Conservation (phyloP, 495 filamentous ascomycete genomes). For the Aspergillus sclerotiicarbonarius region DNA sequence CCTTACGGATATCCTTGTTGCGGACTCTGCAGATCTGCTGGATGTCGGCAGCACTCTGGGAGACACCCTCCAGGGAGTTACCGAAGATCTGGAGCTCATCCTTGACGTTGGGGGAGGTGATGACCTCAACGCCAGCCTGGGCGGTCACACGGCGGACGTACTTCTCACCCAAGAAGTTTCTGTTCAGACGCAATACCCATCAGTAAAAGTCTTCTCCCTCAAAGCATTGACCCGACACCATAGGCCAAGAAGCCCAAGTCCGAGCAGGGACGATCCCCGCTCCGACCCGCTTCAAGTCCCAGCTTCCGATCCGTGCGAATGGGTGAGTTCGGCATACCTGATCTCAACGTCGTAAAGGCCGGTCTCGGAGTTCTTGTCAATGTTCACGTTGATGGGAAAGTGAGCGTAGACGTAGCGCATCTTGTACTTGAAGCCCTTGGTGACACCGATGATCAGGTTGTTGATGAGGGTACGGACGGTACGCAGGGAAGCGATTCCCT, state of each 20-base stretch:
- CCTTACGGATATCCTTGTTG: conserved; percentile 99
- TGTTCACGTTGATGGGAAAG: conserved; percentile 99
- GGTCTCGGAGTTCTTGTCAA: conserved; percentile 93
- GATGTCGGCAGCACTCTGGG: conserved; percentile 96
- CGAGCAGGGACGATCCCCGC: not conserved
- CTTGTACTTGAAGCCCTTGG: conserved; percentile 99
- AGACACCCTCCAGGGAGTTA: conserved; percentile 95
- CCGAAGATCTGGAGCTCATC: conserved; percentile 91
- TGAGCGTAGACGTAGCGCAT: conserved; percentile 99
- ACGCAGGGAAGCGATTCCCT: conserved; percentile 95
- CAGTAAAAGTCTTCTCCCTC: conserved; percentile 13
- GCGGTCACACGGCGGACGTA: conserved; percentile 88
- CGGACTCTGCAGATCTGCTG: conserved; percentile 98
- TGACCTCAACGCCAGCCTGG: conserved; percentile 84
- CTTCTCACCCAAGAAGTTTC: conserved; percentile 99
- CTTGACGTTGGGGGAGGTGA: conserved; percentile 87
- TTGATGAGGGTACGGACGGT: conserved; percentile 96
- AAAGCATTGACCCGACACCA: not conserved
- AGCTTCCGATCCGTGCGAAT: not conserved
- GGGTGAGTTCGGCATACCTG: conserved; percentile 62
- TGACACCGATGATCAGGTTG: conserved; percentile 97
- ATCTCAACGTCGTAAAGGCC: conserved; percentile 91
- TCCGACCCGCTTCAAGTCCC: not conserved
- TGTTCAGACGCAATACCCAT: conserved; percentile 32
- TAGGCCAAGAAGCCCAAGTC: not conserved